Percentiles rank a stretch among this genome's conserved stretches.
phyloP scores from a whole-genome alignment of 768 basidiomycete genomes.

The Serendipita sp. region DNA sequence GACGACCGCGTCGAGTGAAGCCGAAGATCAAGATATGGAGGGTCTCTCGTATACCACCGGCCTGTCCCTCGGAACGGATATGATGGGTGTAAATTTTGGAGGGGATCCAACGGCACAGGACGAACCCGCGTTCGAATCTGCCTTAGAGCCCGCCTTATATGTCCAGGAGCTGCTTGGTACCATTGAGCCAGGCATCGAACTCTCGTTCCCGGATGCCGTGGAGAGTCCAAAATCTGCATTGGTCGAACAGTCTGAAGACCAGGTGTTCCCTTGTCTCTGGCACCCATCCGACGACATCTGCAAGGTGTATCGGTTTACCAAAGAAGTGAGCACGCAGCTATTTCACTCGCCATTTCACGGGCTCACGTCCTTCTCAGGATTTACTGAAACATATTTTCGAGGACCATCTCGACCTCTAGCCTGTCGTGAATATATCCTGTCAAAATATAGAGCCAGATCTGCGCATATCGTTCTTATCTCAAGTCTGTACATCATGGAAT shows the following conservation, averaged over 20 bases:
- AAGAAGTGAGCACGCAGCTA: background rate
- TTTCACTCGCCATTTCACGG: background rate
- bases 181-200: no score
- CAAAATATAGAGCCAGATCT: background rate
- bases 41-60: no score
- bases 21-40: background rate
- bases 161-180: no score
- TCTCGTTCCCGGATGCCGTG: no score
- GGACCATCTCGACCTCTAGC: background rate
- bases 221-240: no score
- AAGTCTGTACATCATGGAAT: background rate
- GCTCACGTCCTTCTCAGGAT: background rate
- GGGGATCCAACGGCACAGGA: no score
- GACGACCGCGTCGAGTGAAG: background rate
- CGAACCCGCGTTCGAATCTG: no score
- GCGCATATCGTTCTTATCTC: background rate
- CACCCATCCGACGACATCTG: background rate
- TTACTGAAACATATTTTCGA: background rate
- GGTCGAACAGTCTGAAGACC: no score
- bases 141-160: no score
- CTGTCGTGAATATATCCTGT: background rate
- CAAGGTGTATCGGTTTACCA: background rate
- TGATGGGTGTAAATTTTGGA: no score
- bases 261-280: constrained; percentile 1
- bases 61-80: no score